Base-by-base conservation (phyloP, 2,329 filamentous ascomycete genomes). In the Hymenoscyphus fraxineus region DNA sequence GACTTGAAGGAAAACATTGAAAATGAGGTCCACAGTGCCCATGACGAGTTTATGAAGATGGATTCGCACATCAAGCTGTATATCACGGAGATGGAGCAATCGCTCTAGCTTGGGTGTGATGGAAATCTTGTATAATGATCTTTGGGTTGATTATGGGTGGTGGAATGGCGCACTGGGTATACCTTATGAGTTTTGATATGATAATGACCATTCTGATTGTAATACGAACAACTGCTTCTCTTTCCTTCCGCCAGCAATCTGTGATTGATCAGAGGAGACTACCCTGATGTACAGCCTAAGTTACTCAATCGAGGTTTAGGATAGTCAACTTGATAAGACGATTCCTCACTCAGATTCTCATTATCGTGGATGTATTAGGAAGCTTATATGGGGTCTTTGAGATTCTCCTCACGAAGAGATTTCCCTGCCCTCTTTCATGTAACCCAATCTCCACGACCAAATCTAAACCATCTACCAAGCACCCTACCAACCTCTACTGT, bases 21-120 rank as follows among this genome's bases (percentile, higher is more conserved):
- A 75, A 93, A 89, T 67, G 95, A 99, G 78, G 89, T 98, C 9
- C 91, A 95, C 75, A 87, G 86, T 63, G 93, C 95, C 0, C 88
- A 96, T 72, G 93, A 96, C 70, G 92, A 98, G 80, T 99, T 97
- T 78, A 84, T 96, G 75, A 97, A 97, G 86, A 90, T 99, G 87
- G 94, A 98, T 77, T 89, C 92, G 44, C 95, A 99, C 76, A 96
- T 99, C 77, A 94, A 93, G 78, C 82, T 98, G 67, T 99, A 99
- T 81, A 96, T 99, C 74, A 96, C 91, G 4, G 95, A 99, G 82
- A 97, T 99, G 93, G 95, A 98, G 79, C 93, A 97, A 78, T 89
- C 88, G 64, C 86, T 95, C 41, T 72, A 58, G 65, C 31, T n/a
- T 38, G 58, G 15, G 61, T 68, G 12, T 22, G 44, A 22, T 51